Percentiles rank a stretch among this genome's conserved stretches.
Conservation (phyloP, 2,329 filamentous ascomycete species). For the Aureobasidium lini region DNA sequence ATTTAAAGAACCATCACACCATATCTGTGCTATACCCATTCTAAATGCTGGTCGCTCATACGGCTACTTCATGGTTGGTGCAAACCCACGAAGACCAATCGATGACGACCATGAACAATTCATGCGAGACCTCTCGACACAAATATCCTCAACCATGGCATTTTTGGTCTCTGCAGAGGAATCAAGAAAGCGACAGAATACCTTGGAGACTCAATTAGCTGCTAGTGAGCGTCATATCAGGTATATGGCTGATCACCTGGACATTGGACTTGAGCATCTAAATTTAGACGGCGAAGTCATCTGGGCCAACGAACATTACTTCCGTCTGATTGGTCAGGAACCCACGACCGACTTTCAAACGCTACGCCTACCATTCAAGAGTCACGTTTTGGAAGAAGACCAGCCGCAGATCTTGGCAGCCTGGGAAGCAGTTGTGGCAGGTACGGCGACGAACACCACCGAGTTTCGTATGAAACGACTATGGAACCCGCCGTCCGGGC, state of each 20-base stretch:
- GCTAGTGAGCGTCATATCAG: slow-evolving; percentile 11
- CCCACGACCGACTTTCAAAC: slow-evolving; percentile 21
- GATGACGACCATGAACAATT: slow-evolving; percentile 15
- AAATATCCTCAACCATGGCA: slow-evolving; percentile 10
- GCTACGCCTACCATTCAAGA: slow-evolving; percentile 36
- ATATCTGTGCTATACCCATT: slow-evolving; percentile 1
- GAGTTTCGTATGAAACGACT: slow-evolving; percentile 28
- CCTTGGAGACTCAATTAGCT: slow-evolving; percentile 4
- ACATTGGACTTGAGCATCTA: slow-evolving; percentile 14
- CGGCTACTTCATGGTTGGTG: slow-evolving; percentile 14
- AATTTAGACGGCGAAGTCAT: slow-evolving; percentile 11
- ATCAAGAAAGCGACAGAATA: neutral
- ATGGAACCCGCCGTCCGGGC: neutral
- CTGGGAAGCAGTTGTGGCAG: slow-evolving; percentile 32
- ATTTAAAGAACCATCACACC: slow-evolving; percentile 17
- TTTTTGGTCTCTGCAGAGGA: slow-evolving; percentile 10
- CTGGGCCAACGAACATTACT: slow-evolving; percentile 16
- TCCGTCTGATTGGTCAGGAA: slow-evolving; percentile 13
- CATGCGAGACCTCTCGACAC: slow-evolving; percentile 12
- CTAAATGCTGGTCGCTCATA: neutral
- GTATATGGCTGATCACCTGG: slow-evolving; percentile 15
- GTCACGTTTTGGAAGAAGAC: slow-evolving; percentile 33
- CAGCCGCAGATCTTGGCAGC: slow-evolving; percentile 27
- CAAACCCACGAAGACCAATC: slow-evolving; percentile 13
- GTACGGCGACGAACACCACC: slow-evolving; percentile 35